Evolutionary conservation across 129 eudicot genomes (phyloP), one percentile per base, ranked within the genome.

Genomic region (Helianthus tuberosus): DNA sequence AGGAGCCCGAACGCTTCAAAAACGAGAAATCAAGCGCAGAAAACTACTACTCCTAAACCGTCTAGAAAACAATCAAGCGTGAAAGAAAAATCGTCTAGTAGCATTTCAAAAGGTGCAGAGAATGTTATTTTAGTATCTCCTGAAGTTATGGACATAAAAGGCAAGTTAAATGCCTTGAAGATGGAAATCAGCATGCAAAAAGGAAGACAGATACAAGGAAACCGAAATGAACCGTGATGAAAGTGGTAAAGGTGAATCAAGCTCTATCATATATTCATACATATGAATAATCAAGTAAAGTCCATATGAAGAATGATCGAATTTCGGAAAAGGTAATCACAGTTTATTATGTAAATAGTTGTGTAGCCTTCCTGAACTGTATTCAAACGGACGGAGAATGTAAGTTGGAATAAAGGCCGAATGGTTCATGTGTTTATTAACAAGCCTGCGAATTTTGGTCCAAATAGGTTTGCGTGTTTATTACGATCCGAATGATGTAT

Each of bases 131-230:
- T 64, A n/a, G 68, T 65, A 27, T 79, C 83, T 54, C 74, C 78
- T 64, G 78, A 79, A 79, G 62, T 79, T 72, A 14, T 79, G 68
- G 83, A 79, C 73, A 53, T 79, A 12, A 79, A 79, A 72, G 78
- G 83, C 15, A 79, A 79, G 52, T 50, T 79, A 72, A 46, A 65
- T 54, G 83, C 78, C 9, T 58, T 79, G 63, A 79, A 57, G 78
- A 65, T 72, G 83, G 78, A 79, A 65, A 32, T 79, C 63, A 55
- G 6, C 68, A 79, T 64, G 73, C 78, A 72, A 47, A 47, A 72
- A 72, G 78, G 38, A 35, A 62, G 71, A 49, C 1, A 63, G 54
- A 62, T 74, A 36, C 15, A 75, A 65, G 44, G 20, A 61, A 61
- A 61, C 66, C 14, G 64, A 60, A 73, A 57, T 25, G 49, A 27